Evolutionary conservation across 148 eudicot species (phyloP), one percentile per base, ranked within the genome.

Genomic region (Vaccinium corymbosum): DNA sequence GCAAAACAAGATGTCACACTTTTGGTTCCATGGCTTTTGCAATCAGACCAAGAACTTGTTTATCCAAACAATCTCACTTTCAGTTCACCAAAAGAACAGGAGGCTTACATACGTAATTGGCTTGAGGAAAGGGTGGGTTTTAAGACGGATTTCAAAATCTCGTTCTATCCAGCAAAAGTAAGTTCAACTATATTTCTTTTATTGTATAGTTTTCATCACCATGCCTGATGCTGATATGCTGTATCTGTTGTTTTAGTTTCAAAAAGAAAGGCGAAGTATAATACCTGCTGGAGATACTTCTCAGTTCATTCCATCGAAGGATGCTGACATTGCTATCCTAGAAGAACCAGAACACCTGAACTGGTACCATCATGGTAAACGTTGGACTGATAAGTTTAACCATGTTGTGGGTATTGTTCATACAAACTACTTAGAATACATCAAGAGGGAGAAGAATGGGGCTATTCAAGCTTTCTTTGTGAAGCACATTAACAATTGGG

Each of bases 111-210:
- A 83, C 88, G 97, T 17, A 92, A 82, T 79, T 97, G 99, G 99
- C 89, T 97, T 27, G 98, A 97, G 92, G 99, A 97, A 87, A 90
- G 98, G 89, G 90, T 92, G 87, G 97, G 97, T 78, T 97, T 97
- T 78, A 94, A 92, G 90, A 85, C 99, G 32, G 94, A 93, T 89
- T 97, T 97, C 86, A 97, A 93, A 68, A 97, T 97, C 55, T 94
- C 99, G 14, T 97, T 97, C 90, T 97, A 97, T 88, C 99, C 99
- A 17, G 99, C 98, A 83, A 97, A 94, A 98, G 99, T 97, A 90
- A 59, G 79, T 62, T 1, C 3, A 55, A 49, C 49, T 52, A 4
- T n/a, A 53, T 75, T 1, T 70, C 55, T 9, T 49, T 57, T 49
- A 2, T 59, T 68, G 16, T 27, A 72, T 35, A 53, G 56, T 55